These are phyloP conservation scores for Malbranchea cinnamomea DNA, from an alignment of 2,329 filamentous ascomycete species.

Conservation along the genomic window DNA sequence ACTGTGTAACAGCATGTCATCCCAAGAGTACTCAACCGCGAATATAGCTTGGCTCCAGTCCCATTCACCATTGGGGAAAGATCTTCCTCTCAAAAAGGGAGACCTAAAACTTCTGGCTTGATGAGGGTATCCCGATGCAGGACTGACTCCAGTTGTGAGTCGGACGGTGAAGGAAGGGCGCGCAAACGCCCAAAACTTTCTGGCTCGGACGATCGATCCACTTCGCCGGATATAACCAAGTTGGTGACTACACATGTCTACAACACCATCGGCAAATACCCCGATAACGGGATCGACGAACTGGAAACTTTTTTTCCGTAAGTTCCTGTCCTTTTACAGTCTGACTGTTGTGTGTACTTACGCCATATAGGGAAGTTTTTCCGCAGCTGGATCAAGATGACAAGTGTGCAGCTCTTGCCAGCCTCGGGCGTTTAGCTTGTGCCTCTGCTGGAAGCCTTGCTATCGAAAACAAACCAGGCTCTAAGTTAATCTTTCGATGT, in stretches of 20 bases:
- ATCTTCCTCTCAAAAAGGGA: neutral
- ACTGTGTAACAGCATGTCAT: slow-evolving; percentile 12
- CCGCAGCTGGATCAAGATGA: slow-evolving; percentile 32
- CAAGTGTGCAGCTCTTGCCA: slow-evolving; percentile 39
- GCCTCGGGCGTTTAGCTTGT: slow-evolving; percentile 44
- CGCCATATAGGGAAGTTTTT: slow-evolving; percentile 27
- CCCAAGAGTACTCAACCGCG: slow-evolving; percentile 7
- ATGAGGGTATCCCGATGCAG: slow-evolving; percentile 7
- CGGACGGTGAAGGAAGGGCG: slow-evolving; percentile 15
- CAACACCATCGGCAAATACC: slow-evolving; percentile 21
- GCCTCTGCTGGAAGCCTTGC: slow-evolving; percentile 35
- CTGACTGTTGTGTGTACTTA: neutral
- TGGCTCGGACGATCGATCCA: slow-evolving; percentile 21
- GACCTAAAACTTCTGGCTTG: slow-evolving; percentile 4
- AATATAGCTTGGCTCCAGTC: slow-evolving; percentile 6
- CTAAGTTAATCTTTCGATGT: slow-evolving; percentile 17
- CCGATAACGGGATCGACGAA: slow-evolving; percentile 21
- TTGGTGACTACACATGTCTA: slow-evolving; percentile 20
- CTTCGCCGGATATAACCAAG: slow-evolving; percentile 14
- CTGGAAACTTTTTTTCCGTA: slow-evolving; percentile 35
- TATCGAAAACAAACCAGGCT: slow-evolving; percentile 15
- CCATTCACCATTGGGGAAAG: slow-evolving; percentile 1
- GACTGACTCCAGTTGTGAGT: too few relatives aligned
- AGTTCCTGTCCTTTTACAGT: slow-evolving; percentile 15
- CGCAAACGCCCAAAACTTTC: slow-evolving; percentile 23